Base-by-base conservation (phyloP, 495 filamentous ascomycete genomes). In the Cenococcum geophilum region DNA sequence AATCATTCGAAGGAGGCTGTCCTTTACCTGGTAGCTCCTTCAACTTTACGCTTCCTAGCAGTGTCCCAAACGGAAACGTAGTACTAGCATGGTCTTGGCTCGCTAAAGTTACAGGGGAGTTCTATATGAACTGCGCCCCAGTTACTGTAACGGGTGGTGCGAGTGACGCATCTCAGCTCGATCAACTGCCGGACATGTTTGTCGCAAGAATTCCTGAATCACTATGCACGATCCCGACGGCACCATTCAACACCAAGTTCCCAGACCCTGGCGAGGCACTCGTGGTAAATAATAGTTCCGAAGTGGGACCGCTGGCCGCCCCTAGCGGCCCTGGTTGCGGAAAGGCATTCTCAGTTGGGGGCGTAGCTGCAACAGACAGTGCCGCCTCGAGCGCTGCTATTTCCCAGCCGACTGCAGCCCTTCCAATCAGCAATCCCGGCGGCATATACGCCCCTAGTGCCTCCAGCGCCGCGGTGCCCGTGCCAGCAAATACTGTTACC, bases 1-100 rank as follows among this genome's bases (percentile, higher is more conserved):
- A 77, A 4, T 60, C 72, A 12, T 76, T 72, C 60, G 78, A 89
- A 48, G 88, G 89, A 4, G 87, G 84, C 35, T 92, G 89, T 68
- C 89, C 89, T 0, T 77, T 47, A 36, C 35, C 54, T 9, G 27
- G 68, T 45, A 68, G 71, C 0, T 58, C 1, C 1, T 83, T 83
- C 72, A 68, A 71, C 48, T 89, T 81, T 76, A 77, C 68, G 0
- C 75, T 89, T 21, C 86, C 86, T 0, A 59, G 70, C 5, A 72
- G 76, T 18, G 76, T 87, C 36, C 79, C 79, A 0, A 74, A 81
- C 5, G 87, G 87, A 14, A 74, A 80, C 43, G 42, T 27, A 14
- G 66, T 70, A 0, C 60, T 87, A 55, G 77, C 82, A 0, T 87
- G 82, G 84, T 78, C 78, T 0, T 86, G 83, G 84, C 80, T 83